A percentile compares a stretch with the other conserved stretches of the same genome.
phyloP scores from a whole-genome alignment of 768 basidiomycete species.

The Lyophyllum semitale region DNA sequence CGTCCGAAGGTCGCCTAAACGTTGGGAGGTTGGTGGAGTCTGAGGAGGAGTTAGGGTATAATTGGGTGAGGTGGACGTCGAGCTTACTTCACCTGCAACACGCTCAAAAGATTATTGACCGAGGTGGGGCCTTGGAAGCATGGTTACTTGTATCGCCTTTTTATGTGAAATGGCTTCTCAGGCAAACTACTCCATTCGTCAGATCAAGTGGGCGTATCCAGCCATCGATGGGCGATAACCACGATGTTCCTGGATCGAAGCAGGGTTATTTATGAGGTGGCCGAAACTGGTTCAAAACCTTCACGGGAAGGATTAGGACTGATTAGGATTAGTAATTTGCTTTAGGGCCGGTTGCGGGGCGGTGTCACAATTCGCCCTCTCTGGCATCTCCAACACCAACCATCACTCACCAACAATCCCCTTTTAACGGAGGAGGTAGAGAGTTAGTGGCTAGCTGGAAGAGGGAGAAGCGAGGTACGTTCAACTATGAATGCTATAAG shows the following conservation, averaged over 20 bases:
- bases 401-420: conserved; percentile 41
- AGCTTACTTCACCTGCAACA: conserved; percentile 11
- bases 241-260: conserved; percentile 11
- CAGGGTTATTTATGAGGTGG: not conserved
- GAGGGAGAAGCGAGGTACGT: conserved; percentile 73
- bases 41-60: conserved; percentile 4
- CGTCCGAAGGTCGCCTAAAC: conserved; percentile 55
- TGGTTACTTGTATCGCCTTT: not conserved
- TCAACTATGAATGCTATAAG: conserved; percentile 1
- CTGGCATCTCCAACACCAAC: conserved; percentile 27
- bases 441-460: conserved; percentile 68
- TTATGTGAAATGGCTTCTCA: conserved; percentile 2
- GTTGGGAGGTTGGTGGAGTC: conserved; percentile 47
- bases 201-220: conserved; percentile 14
- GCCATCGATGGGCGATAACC: conserved; percentile 27
- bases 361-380: not conserved
- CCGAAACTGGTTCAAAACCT: not conserved
- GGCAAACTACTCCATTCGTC: conserved; percentile 18
- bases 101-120: conserved; percentile 4
- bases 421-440: conserved; percentile 67
- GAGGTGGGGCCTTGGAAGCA: not conserved
- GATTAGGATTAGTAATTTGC: conserved; percentile 17
- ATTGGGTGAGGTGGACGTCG: not conserved
- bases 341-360: conserved; percentile 29
- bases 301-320: too few relatives aligned